Evolutionary conservation across 371 early-diverging fungal genomes (phyloP).

Genomic region (Capillidium rhysosporum): DNA sequence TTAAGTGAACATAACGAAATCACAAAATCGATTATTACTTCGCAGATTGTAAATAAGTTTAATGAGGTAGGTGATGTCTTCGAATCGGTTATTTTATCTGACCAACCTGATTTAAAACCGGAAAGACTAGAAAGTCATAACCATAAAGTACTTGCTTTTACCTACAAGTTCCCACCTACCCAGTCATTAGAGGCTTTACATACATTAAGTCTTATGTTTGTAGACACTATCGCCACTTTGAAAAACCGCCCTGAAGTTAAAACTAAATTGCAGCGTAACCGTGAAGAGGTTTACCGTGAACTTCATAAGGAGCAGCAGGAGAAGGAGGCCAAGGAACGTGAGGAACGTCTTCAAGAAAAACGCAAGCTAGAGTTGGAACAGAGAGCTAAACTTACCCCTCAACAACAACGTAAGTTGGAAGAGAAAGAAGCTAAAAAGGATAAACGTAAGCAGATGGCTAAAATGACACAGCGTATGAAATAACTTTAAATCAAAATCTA

Average conservation of each 20-base stretch:
- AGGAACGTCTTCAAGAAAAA: slow-evolving; percentile 1
- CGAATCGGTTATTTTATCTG: not conserved
- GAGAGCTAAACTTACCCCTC: not conserved
- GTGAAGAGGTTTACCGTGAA: not conserved
- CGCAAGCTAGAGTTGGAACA: slow-evolving; percentile 1
- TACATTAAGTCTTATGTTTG: not conserved
- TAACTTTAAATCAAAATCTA: no score
- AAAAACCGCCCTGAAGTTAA: not conserved
- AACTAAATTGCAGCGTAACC: not conserved
- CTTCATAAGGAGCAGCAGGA: not conserved
- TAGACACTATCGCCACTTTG: not conserved
- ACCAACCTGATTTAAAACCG: not conserved
- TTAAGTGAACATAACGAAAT: slow-evolving; percentile 4
- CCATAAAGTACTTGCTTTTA: not conserved
- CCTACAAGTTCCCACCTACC: not conserved
- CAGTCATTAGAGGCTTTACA: not conserved
- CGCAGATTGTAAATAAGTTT: not conserved
- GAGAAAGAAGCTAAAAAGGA: slow-evolving; percentile 1
- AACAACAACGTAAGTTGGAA: slow-evolving; percentile 2
- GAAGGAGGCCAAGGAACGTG: not conserved
- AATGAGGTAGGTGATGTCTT: not conserved
- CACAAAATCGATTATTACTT: not conserved
- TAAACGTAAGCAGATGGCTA: not conserved
- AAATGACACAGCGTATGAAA: slow-evolving; percentile 1
- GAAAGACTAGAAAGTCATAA: not conserved